Evolutionary conservation across 805 yeast species (phyloP).

Genomic region (Monosporozyma yasuniensis): DNA sequence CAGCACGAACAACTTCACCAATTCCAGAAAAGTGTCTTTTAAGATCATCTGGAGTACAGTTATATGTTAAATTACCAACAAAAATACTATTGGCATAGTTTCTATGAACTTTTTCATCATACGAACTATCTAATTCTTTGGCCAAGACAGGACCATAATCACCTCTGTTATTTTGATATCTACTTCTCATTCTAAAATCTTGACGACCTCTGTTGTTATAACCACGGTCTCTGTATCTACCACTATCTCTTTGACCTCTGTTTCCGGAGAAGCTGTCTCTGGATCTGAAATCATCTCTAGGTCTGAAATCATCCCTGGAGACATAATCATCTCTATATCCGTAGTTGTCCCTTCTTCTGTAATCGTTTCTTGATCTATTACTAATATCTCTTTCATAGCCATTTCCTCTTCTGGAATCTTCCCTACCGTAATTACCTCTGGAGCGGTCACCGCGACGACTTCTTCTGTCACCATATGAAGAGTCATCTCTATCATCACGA

Average conservation of each 20-base stretch:
- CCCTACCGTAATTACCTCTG: slow-evolving; percentile 25
- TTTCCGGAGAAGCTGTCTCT: slow-evolving; percentile 6
- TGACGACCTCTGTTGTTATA: slow-evolving; percentile 16
- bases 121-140: slow-evolving; percentile 19
- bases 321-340: neutral
- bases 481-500: slow-evolving; percentile 2
- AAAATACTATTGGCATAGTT: slow-evolving; percentile 62
- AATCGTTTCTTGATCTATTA: neutral
- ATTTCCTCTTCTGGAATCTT: neutral
- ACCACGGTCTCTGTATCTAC: slow-evolving; percentile 4
- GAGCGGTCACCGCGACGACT: neutral
- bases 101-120: slow-evolving; percentile 38
- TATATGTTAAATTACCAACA: slow-evolving; percentile 65
- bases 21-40: slow-evolving; percentile 49
- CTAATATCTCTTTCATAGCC: neutral
- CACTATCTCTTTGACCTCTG: neutral
- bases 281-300: slow-evolving; percentile 13
- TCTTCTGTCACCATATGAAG: slow-evolving; percentile 8
- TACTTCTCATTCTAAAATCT: slow-evolving; percentile 13
- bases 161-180: slow-evolving; percentile 9
- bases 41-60: slow-evolving; percentile 49
- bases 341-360: neutral
- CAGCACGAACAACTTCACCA: slow-evolving; percentile 71
- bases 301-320: slow-evolving; percentile 21
- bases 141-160: slow-evolving; percentile 21